Evolutionary conservation across 768 basidiomycete genomes (phyloP), one percentile per base, ranked within the genome.

Genomic region (Boletus sp.): DNA sequence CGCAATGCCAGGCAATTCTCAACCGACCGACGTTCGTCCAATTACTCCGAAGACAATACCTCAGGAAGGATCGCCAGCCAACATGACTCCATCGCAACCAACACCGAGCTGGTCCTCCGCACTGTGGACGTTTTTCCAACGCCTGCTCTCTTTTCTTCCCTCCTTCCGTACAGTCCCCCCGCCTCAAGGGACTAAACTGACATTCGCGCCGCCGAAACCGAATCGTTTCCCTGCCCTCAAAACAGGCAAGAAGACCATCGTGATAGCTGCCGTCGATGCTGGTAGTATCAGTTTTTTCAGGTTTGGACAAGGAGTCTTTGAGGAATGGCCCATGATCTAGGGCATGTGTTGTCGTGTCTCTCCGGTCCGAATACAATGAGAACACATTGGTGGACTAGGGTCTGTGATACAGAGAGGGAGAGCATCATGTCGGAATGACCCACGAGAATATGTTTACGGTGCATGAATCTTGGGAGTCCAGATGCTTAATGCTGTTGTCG

Each of bases 201-300:
- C 69, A 25, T 45, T 63, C 30, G 23, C 47, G 23, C 56, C 70
- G 10, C 76, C 75, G 19, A 79, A 68, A 56, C 74, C 80, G 4
- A 87, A 94, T 61, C 88, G 92, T 0, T 95, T 96, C 64, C 79
- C 83, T 57, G 81, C 82, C 5, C 75, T 98, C 56, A 91, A 95
- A 61, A 81, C 83, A 29, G 96, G 96, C 0, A 90, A 86, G 67
- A 90, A 91, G 65, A 85, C 78, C 9, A 75, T 95, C 49, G 77
- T 98, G 33, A 80, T 98, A 45, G 95, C 94, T 2, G 91, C 82
- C 2, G 93, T 95, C 5, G 94, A 97, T 70, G 80, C 83, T 2
- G 93, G 95, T 9, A 92, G 81, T 58, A 87, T 87, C 40, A 88
- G 89, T 59, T 95, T 97, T 76, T 90, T 93, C 72, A 77, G 89